Evolutionary conservation across 2,329 filamentous ascomycete species (phyloP).

Genomic region (Trichoderma hamatum): DNA sequence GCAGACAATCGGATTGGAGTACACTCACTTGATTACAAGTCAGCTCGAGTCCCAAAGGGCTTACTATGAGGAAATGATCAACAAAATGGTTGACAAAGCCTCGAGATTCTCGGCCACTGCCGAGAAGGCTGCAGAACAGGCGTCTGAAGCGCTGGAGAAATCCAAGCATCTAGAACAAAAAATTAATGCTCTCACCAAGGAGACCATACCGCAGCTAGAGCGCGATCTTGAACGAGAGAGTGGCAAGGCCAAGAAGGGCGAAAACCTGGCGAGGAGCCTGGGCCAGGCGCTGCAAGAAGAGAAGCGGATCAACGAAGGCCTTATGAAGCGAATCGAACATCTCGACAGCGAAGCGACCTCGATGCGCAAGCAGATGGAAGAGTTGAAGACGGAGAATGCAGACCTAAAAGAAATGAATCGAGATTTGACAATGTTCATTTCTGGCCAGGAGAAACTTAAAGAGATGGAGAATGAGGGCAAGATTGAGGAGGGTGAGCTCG

Average conservation of each 20-base stretch:
- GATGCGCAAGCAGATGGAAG: conserved; percentile 59
- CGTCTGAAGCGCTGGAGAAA: conserved; percentile 53
- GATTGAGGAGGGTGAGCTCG: conserved; percentile 69
- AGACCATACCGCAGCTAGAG: conserved; percentile 70
- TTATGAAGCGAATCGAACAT: conserved; percentile 81
- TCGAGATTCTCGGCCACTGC: conserved; percentile 70
- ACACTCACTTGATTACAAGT: conserved; percentile 88
- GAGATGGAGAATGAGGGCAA: conserved; percentile 65
- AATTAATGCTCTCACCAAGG: conserved; percentile 51
- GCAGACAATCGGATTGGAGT: conserved; percentile 85
- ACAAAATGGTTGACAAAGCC: conserved; percentile 87
- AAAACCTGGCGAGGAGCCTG: conserved; percentile 74
- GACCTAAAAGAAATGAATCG: conserved; percentile 85
- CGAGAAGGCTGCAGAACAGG: conserved; percentile 59
- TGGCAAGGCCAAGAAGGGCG: conserved; percentile 69
- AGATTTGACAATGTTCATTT: conserved; percentile 86
- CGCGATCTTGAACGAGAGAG: conserved; percentile 71
- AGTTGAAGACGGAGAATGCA: conserved; percentile 63
- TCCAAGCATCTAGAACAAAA: conserved; percentile 54
- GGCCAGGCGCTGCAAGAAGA: conserved; percentile 81
- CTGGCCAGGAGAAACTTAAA: conserved; percentile 77
- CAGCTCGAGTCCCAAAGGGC: conserved; percentile 90
- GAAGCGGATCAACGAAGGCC: conserved; percentile 77
- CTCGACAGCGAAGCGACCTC: conserved; percentile 64
- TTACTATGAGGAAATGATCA: conserved; percentile 92